Conservation (phyloP, 139 green algal genomes). For the Micromonas pusilla region DNA sequence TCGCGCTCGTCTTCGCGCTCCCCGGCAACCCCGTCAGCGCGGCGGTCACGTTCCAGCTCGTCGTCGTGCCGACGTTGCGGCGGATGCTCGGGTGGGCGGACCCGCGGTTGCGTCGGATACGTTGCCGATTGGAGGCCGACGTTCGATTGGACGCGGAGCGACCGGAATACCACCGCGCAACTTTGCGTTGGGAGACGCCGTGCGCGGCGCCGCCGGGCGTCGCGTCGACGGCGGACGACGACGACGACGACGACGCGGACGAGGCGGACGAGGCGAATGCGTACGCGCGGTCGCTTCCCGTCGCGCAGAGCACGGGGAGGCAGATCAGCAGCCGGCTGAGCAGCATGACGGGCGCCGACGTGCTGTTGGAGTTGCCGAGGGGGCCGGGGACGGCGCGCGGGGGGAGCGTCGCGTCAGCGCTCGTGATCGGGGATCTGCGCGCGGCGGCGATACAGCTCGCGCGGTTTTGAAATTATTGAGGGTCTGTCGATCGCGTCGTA, state of each 20-base stretch:
- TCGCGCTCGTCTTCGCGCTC: slow-evolving; percentile 66
- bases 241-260: no score
- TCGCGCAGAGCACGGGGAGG: slow-evolving; percentile 73
- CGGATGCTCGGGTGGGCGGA: slow-evolving; percentile 67
- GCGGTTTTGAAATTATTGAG: neutral
- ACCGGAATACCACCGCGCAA: slow-evolving; percentile 89
- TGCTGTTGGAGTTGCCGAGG: slow-evolving; percentile 62
- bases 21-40: slow-evolving; percentile 48
- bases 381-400: slow-evolving; percentile 27
- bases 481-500: neutral
- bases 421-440: neutral
- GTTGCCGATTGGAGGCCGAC: slow-evolving; percentile 48
- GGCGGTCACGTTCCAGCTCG: slow-evolving; percentile 83
- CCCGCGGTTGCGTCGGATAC: slow-evolving; percentile 55
- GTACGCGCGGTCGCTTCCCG: slow-evolving; percentile 3
- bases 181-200: slow-evolving; percentile 49
- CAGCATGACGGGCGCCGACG: slow-evolving; percentile 59
- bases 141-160: slow-evolving; percentile 85
- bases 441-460: neutral
- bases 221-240: no score
- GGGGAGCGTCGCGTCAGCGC: slow-evolving; percentile 5
- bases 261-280: neutral
- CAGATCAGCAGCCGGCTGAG: slow-evolving; percentile 90
- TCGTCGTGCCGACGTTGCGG: slow-evolving; percentile 71
- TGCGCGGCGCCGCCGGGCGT: neutral